These are phyloP conservation scores for Populus ilicifolia DNA, from an alignment of 345 rosid species.

Conservation along the genomic window DNA sequence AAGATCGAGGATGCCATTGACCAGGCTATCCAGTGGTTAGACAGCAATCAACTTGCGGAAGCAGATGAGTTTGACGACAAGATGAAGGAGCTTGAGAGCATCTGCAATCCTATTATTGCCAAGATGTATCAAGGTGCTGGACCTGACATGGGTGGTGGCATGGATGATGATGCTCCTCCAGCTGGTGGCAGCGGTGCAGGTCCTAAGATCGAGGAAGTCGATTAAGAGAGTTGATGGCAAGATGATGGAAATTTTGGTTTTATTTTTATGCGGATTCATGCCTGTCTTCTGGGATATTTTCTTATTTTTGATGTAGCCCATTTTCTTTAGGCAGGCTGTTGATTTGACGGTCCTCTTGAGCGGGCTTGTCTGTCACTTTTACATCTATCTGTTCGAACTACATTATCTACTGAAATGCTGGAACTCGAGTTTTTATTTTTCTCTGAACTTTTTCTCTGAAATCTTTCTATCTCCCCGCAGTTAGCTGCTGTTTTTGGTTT, in stretches of 20 bases:
- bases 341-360: not conserved
- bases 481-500: no score
- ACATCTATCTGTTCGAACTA: not conserved
- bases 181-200: conserved; percentile 14
- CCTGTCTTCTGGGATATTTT: not conserved
- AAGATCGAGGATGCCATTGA: conserved; percentile 23
- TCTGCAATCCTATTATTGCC: conserved; percentile 17
- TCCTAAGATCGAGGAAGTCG: conserved; percentile 17
- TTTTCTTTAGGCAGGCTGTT: not conserved
- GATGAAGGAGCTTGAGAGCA: conserved; percentile 18
- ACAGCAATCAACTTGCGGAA: not conserved
- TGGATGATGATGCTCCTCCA: conserved; percentile 20
- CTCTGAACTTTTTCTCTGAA: not conserved
- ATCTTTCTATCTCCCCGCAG: no score
- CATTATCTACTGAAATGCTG: not conserved
- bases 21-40: conserved; percentile 14
- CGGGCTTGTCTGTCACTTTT: not conserved
- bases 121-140: conserved; percentile 18
- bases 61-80: conserved; percentile 12
- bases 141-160: conserved; percentile 14
- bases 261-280: not conserved
- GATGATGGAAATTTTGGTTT: not conserved
- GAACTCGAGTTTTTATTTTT: not conserved
- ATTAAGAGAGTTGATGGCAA: not conserved
- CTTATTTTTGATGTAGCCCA: not conserved